Evolutionary conservation across 495 filamentous ascomycete species (phyloP), one percentile per base, ranked within the genome.

Genomic region (Immersiella caudata): DNA sequence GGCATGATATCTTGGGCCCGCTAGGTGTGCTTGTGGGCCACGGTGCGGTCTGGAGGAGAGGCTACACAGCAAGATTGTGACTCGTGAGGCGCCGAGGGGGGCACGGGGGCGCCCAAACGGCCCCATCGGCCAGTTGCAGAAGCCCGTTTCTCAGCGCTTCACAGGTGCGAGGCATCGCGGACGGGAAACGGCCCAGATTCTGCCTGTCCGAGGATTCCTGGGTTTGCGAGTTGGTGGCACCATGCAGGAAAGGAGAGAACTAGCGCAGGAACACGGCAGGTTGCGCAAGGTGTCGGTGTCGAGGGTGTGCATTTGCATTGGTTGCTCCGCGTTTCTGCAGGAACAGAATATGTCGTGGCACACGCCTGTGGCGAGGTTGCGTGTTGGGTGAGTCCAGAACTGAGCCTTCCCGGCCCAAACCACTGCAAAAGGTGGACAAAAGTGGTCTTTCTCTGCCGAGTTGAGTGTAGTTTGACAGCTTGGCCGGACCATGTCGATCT

Each of bases 181-280:
- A 26, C 21, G 60, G 60, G 36, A 22, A 25, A 29, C 57, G 26
- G 57, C 8, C 57, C 18, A 50, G 36, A 26, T 46, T 62, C 36
- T 22, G 60, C 35, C 21, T 22, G 60, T 62, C 60, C 60, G 60
- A 62, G 60, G 60, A 50, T 56, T 35, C 29, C 27, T 35, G 62
- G 62, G 22, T 29, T 54, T 64, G 21, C 18, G 49, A 66, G 64
- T 55, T 55, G 54, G 54, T 54, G 46, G 64, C 64, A 66, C 64
- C 50, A 56, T 66, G 29, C 67, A 61, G 62, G 24, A 59, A 25
- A 60, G 50, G 56, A 51, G 12, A 35, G 20, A 64, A 62, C 52
- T 35, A 62, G 69, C 58, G 55, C 69, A 68, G 69, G 67, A 68
- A 70, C 65, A 69, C 69, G 69, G 69, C 69, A 66, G 55, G 64